phyloP scores from a whole-genome alignment of 176 grass and related monocot species.

The Carex pumila region DNA sequence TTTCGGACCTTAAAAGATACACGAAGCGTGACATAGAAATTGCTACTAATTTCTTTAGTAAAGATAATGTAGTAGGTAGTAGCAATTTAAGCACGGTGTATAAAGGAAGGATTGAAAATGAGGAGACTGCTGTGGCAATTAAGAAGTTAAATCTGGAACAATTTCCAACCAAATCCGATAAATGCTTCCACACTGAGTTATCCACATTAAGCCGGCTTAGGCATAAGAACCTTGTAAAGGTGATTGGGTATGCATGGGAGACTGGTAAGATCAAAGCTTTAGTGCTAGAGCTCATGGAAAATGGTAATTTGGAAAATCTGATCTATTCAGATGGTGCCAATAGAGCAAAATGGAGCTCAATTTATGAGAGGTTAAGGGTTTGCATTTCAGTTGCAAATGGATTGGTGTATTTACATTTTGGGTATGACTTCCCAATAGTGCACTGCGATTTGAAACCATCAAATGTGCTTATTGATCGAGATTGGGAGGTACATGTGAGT shows the following conservation, averaged over 20 bases:
- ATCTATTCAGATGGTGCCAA: slow-evolving; percentile 29
- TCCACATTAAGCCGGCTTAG: slow-evolving; percentile 43
- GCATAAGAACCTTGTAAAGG: slow-evolving; percentile 83
- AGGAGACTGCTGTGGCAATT: slow-evolving; percentile 41
- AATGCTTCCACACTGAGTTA: slow-evolving; percentile 67
- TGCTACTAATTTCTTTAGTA: slow-evolving; percentile 47
- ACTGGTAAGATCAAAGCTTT: slow-evolving; percentile 64
- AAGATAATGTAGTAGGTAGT: slow-evolving; percentile 53
- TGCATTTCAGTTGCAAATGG: slow-evolving; percentile 68
- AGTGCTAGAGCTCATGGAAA: slow-evolving; percentile 82
- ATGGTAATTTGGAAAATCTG: slow-evolving; percentile 62
- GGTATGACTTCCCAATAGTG: slow-evolving; percentile 68
- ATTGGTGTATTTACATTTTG: slow-evolving; percentile 69
- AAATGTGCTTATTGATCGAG: slow-evolving; percentile 59
- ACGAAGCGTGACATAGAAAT: slow-evolving; percentile 38
- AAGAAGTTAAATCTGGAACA: slow-evolving; percentile 81
- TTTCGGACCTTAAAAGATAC: slow-evolving; percentile 67
- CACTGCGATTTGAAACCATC: slow-evolving; percentile 96
- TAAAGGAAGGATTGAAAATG: slow-evolving; percentile 45
- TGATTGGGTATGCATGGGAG: slow-evolving; percentile 75
- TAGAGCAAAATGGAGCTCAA: slow-evolving; percentile 27
- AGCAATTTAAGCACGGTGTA: slow-evolving; percentile 86
- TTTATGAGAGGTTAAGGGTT: slow-evolving; percentile 45
- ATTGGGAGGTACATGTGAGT: slow-evolving; percentile 68
- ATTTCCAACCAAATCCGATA: slow-evolving; percentile 74